Evolutionary conservation across 257 asterid species (phyloP).

Genomic region (Lithospermum erythrorhizon): DNA sequence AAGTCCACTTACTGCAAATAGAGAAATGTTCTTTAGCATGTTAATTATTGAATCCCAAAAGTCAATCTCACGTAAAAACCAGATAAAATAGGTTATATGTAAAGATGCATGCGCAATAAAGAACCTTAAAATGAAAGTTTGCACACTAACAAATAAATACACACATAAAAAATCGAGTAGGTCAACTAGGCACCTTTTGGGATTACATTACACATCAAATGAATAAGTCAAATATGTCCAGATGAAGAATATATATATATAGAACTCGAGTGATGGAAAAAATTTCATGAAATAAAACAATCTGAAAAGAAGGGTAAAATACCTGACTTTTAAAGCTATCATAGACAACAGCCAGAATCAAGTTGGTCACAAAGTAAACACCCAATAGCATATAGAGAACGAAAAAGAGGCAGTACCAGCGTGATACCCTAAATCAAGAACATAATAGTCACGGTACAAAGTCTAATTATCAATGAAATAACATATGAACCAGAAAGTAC

Average conservation of each 20-base stretch:
- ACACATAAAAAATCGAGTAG: too few relatives aligned
- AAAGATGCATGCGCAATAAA: slow-evolving; percentile 10
- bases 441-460: slow-evolving; percentile 12
- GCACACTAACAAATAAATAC: not conserved
- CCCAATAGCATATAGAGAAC: slow-evolving; percentile 86
- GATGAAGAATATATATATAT: not conserved
- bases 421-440: slow-evolving; percentile 57
- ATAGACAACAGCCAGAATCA: slow-evolving; percentile 96
- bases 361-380: slow-evolving; percentile 93
- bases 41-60: not conserved
- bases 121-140: not conserved
- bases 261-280: not conserved
- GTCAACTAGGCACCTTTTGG: too few relatives aligned
- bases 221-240: not conserved
- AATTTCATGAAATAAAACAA: too few relatives aligned
- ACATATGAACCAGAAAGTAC: not conserved
- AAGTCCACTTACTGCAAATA: not conserved
- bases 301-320: slow-evolving; percentile 13
- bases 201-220: not conserved
- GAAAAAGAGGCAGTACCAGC: slow-evolving; percentile 78
- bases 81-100: not conserved
- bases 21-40: not conserved
- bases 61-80: slow-evolving; percentile 39
- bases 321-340: slow-evolving; percentile 98
- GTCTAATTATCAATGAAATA: not conserved